Conservation (phyloP, 2,329 filamentous ascomycete species). For the Corynespora cassiicola region DNA sequence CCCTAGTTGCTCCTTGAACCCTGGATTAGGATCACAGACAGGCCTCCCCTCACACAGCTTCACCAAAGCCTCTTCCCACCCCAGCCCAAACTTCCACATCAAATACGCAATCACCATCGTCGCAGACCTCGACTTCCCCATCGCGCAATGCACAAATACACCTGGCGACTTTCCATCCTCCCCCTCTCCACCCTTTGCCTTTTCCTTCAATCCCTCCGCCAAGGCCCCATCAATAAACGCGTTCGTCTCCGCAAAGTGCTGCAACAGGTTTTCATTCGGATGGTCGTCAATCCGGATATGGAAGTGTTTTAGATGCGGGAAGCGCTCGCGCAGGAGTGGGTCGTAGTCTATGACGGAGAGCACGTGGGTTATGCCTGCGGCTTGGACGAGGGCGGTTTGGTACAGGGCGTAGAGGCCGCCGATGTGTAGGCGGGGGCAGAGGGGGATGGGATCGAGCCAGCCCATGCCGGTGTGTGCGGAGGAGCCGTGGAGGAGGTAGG, state of each 20-base stretch:
- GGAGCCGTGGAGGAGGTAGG: slow-evolving; percentile 40
- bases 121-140: slow-evolving; percentile 42
- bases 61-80: slow-evolving; percentile 24
- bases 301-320: slow-evolving; percentile 34
- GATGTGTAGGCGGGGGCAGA: slow-evolving; percentile 45
- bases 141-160: slow-evolving; percentile 43
- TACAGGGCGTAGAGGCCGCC: slow-evolving; percentile 52
- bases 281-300: slow-evolving; percentile 41
- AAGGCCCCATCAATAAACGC: slow-evolving; percentile 32
- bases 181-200: slow-evolving; percentile 15
- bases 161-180: no score
- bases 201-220: slow-evolving; percentile 3
- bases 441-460: slow-evolving; percentile 47
- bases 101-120: slow-evolving; percentile 41
- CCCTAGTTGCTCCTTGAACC: slow-evolving; percentile 41
- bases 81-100: slow-evolving; percentile 33
- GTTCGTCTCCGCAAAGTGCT: slow-evolving; percentile 27
- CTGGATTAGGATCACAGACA: slow-evolving; percentile 41
- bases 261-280: slow-evolving; percentile 37
- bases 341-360: slow-evolving; percentile 43
- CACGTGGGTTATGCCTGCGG: slow-evolving; percentile 40
- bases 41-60: slow-evolving; percentile 40
- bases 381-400: slow-evolving; percentile 42
- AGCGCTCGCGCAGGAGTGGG: slow-evolving; percentile 29
- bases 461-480: slow-evolving; percentile 41